Evolutionary conservation across 441 rosid genomes (phyloP), one percentile per base, ranked within the genome.

Genomic region (Adansonia gregorii): DNA sequence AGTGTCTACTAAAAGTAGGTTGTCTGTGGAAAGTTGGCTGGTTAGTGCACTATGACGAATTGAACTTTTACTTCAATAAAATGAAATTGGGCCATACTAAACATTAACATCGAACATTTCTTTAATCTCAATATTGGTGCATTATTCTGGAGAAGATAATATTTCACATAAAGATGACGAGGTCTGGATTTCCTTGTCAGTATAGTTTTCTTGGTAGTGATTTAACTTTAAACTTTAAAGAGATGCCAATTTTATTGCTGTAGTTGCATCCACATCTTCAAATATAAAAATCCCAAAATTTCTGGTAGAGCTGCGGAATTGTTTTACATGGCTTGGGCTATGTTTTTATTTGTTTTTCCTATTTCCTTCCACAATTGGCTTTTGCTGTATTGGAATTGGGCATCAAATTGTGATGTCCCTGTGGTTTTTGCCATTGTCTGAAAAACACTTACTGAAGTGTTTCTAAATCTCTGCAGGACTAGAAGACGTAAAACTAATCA

Each of bases 381-480:
- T 73, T 72, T 11, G 19, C 12, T 35, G 9, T 35, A 56, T 39
- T 39, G 63, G 10, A 56, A 73, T 49, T 49, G 11, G 58, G 51
- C 35, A 43, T 56, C 66, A 56, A 17, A 11, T 12, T 9, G 35
- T 35, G 0, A 19, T 6, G 54, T 56, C 39, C 10, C 35, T 35
- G 19, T 51, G 17, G 59, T 63, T 58, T 43, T 45, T 58, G 0
- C n/a, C 59, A 49, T 67, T 75, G 27, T 72, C 56, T 55, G 54
- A 79, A 74, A 68, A 75, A 19, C 48, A 49, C 46, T 55, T 24
- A 39, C 45, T 66, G 41, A 2, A 77, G 71, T 74, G 39, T 56
- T 73, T 74, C 46, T 46, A n/a, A 46, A 59, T 76, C 41, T 68
- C 65, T 81, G 77, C 89, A 90, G 94, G 94, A 51, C 72, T 91